phyloP scores from a whole-genome alignment of 1,284 basidiomycete genomes.

The Prillingera fragicola region DNA sequence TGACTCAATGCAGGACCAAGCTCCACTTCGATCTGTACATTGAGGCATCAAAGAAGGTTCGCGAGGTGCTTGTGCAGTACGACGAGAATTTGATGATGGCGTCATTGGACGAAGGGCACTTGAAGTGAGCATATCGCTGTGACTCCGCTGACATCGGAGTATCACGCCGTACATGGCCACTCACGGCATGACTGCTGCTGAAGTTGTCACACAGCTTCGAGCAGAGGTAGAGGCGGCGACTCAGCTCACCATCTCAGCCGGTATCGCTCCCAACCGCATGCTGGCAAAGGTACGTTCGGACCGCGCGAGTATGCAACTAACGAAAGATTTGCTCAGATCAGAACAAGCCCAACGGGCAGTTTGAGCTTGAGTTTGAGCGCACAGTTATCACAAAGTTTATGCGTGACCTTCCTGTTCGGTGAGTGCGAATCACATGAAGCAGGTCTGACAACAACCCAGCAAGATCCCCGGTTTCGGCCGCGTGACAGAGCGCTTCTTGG shows the following conservation, averaged over 20 bases:
- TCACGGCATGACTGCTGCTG: conserved; percentile 60
- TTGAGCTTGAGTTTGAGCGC: conserved; percentile 62
- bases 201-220: conserved; percentile 73
- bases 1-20: conserved; percentile 10
- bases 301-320: conserved; percentile 11
- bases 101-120: conserved; percentile 82
- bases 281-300: conserved; percentile 63
- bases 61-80: conserved; percentile 52
- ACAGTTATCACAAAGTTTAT: conserved; percentile 63
- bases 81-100: conserved; percentile 74
- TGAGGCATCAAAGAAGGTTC: conserved; percentile 59
- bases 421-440: background rate
- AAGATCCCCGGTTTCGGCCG: conserved; percentile 77
- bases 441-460: conserved; percentile 16
- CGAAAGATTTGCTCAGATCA: conserved; percentile 84
- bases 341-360: conserved; percentile 95
- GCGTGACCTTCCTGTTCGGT: conserved; percentile 43
- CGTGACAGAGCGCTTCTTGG: conserved; percentile 76
- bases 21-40: conserved; percentile 61
- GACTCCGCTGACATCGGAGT: conserved; percentile 12
- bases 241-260: conserved; percentile 84
- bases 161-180: conserved; percentile 61
- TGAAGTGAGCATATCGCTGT: conserved; percentile 61
- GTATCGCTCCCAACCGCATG: conserved; percentile 71
- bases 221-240: conserved; percentile 66